These are phyloP conservation scores for Geotrichum klebahnii DNA, from an alignment of 1,139 yeast species.

Conservation along the genomic window DNA sequence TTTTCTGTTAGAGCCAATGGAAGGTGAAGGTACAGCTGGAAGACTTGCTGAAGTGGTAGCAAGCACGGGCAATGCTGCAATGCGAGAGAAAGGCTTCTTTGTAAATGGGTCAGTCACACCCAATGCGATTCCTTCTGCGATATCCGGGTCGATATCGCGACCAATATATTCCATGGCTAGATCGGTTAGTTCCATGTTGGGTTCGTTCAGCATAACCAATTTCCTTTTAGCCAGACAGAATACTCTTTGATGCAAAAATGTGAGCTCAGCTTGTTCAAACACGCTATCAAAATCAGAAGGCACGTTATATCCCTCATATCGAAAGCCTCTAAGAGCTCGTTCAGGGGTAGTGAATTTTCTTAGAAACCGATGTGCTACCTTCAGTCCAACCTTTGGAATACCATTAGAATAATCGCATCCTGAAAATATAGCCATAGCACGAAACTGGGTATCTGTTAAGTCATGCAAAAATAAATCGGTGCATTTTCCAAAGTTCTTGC, in stretches of 20 bases:
- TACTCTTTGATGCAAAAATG: slow-evolving; percentile 84
- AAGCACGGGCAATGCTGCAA: background rate
- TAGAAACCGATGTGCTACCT: slow-evolving; percentile 66
- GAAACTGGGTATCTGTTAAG: slow-evolving; percentile 55
- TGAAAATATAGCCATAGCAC: slow-evolving; percentile 77
- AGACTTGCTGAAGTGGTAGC: slow-evolving; percentile 10
- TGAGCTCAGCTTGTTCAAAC: slow-evolving; percentile 62
- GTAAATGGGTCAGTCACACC: slow-evolving; percentile 69
- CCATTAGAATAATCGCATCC: slow-evolving; percentile 97
- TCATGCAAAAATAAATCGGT: slow-evolving; percentile 43
- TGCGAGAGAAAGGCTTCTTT: slow-evolving; percentile 37
- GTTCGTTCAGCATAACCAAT: slow-evolving; percentile 58
- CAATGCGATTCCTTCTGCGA: slow-evolving; percentile 55
- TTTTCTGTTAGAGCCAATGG: background rate
- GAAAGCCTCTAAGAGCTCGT: slow-evolving; percentile 53
- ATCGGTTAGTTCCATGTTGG: slow-evolving; percentile 38
- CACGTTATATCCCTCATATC: slow-evolving; percentile 54
- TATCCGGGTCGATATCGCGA: slow-evolving; percentile 40
- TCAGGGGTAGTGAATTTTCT: slow-evolving; percentile 51
- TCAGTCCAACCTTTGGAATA: slow-evolving; percentile 71
- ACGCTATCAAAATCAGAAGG: slow-evolving; percentile 61
- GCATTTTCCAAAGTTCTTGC: slow-evolving; percentile 42
- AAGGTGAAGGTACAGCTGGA: background rate
- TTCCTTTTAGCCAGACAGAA: slow-evolving; percentile 56
- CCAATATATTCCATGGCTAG: slow-evolving; percentile 64